Evolutionary conservation across 805 yeast genomes (phyloP), one percentile per base, ranked within the genome.

Genomic region (Pichia heedii): DNA sequence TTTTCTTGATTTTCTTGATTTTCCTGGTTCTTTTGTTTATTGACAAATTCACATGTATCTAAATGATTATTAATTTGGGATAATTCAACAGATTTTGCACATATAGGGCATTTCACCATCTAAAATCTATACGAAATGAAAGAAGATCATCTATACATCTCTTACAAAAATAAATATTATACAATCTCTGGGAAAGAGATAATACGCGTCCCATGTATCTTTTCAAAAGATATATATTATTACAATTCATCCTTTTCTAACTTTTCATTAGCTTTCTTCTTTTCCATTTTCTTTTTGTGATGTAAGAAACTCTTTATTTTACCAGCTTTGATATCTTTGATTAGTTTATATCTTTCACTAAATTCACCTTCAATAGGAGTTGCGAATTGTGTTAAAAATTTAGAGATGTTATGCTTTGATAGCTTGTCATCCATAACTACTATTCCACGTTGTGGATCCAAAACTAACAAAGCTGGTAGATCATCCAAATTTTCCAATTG

Each of bases 31-130:
- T n/a, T n/a, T n/a, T n/a, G n/a, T n/a, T n/a, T n/a, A n/a, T 30
- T 22, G 30, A 41, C 10, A 4, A 47, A 3, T 33, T 48, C 53
- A 40, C 66, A 58, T 1, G 44, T 46, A 44, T 68, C 72, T 30
- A 68, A 46, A 41, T 68, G 72, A 21, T 45, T 39, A 37, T 65
- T 63, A n/a, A 65, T 64, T 16, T 47, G 40, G 7, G 51, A 54
- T 1, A 65, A 41, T 13, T 53, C 54, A 1, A 63, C 50, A 4
- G 60, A 57, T 18, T 48, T 48, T 4, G 52, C 33, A 34, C 69
- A 65, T 10, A 62, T 57, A 4, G 69, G 69, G 44, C 69, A 65
- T 24, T 47, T 36, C 3, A 63, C 67, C 63, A 65, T 60, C 15
- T 36, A 33, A 13, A 18, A 1, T 20, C 10, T 15, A 33, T 20